Percentiles rank a stretch among this genome's conserved stretches.
These are phyloP conservation scores for Ustilago cynodontis DNA, from an alignment of 1,284 basidiomycete species.

Conservation along the genomic window DNA sequence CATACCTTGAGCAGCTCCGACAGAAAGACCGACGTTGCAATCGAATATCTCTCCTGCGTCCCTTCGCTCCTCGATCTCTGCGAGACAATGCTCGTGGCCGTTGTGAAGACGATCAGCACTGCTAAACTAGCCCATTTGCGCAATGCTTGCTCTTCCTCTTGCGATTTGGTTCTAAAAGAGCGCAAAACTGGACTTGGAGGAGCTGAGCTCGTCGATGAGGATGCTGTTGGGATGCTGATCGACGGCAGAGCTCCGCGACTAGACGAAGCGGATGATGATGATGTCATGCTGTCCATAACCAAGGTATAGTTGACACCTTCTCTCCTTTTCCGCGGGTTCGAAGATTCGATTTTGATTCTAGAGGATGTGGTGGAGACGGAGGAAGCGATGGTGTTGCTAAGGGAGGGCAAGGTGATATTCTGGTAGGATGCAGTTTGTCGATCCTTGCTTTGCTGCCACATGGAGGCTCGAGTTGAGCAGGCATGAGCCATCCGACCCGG, in stretches of 20 bases:
- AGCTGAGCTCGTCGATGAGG: background rate
- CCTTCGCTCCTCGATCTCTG: conserved; percentile 28
- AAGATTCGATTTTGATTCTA: background rate
- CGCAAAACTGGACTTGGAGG: background rate
- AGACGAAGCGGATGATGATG: background rate
- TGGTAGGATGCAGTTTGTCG: background rate
- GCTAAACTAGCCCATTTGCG: conserved; percentile 38
- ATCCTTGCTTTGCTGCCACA: background rate
- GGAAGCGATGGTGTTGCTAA: background rate
- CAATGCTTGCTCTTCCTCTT: background rate
- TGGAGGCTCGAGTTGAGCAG: too few species aligned
- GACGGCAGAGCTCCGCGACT: background rate
- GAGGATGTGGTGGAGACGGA: background rate
- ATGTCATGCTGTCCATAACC: background rate
- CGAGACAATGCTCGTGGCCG: conserved; percentile 38
- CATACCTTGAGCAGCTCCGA: conserved; percentile 40
- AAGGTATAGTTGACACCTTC: background rate
- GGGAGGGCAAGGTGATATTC: background rate
- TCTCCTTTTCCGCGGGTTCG: background rate
- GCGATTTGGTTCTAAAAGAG: background rate
- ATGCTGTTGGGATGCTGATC: background rate
- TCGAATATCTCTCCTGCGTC: conserved; percentile 19
- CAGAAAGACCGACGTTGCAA: conserved; percentile 34
- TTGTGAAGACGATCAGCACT: conserved; percentile 39
- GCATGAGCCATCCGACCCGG: too few species aligned